Evolutionary conservation across 2,329 filamentous ascomycete species (phyloP), one percentile per base, ranked within the genome.

Genomic region (Helicocarpus griseus): DNA sequence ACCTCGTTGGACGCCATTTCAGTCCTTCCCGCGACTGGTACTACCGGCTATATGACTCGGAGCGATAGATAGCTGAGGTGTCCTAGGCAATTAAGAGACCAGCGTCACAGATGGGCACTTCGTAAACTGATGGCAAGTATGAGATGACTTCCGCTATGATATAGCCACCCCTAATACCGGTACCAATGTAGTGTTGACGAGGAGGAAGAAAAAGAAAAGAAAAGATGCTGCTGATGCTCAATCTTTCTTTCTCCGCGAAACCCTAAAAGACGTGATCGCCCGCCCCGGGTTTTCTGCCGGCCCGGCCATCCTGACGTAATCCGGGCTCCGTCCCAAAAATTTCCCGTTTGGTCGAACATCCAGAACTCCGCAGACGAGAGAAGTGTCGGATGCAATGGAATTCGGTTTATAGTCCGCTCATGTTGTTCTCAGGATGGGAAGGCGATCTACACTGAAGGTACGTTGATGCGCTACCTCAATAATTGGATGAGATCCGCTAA

Each of bases 1-100:
- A 66, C 61, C 54, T 68, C 65, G 51, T 48, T 36, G n/a, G 44
- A 35, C 11, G 51, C 49, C 54, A 54, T 57, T 29, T 49, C 22
- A 29, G 26, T 14, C 47, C 14, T 17, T 28, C 35, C 45, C 50
- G 41, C 38, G 11, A 36, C 2, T 8, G n/a, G 33, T 38, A 26
- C 39, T 44, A 21, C n/a, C n/a, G n/a, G n/a, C n/a, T n/a, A 22
- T 40, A 29, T 21, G 29, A 13, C 28, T 29, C 21, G 36, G 44
- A 44, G 11, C n/a, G n/a, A 38, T 17, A 7, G 7, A 14, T 21
- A 4, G 17, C 13, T 11, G 48, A 21, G n/a, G 2, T 29, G 17
- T 17, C 26, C 5, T 14, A 22, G 17, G 26, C 29, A 46, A 36
- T 31, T 41, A 28, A 17, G 28, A 33, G 50, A 28, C 8, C 11